Evolutionary conservation across 2,329 filamentous ascomycete genomes (phyloP).

Genomic region (Colletotrichum scovillei): DNA sequence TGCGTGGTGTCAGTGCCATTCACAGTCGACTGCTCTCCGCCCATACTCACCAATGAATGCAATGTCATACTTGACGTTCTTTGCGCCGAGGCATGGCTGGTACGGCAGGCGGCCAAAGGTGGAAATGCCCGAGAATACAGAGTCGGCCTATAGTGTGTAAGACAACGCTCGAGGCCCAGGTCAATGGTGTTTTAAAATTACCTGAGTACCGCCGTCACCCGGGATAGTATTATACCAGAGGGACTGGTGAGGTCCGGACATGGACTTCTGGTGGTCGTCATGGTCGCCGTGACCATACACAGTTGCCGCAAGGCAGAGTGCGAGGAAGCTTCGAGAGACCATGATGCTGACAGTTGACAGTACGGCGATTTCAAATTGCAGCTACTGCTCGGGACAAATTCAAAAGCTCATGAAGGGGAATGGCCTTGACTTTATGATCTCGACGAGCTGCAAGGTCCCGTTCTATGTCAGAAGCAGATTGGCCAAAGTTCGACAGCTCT

Average conservation of each 20-base stretch:
- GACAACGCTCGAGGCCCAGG: neutral
- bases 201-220: constrained; percentile 86
- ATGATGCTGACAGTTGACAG: constrained; percentile 38
- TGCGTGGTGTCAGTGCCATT: constrained; percentile 44
- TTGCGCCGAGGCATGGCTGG: constrained; percentile 77
- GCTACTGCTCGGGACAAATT: neutral
- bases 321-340: constrained; percentile 44
- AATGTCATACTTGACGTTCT: constrained; percentile 81
- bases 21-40: neutral
- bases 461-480: constrained; percentile 8
- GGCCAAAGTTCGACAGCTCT: constrained; percentile 20
- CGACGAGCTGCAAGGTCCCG: constrained; percentile 7
- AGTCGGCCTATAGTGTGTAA: constrained; percentile 72
- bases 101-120: constrained; percentile 87
- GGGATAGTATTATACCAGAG: constrained; percentile 88
- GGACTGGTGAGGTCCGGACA: constrained; percentile 76
- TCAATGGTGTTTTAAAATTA: constrained; percentile 46
- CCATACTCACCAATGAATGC: constrained; percentile 77
- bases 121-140: constrained; percentile 88
- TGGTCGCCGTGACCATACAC: constrained; percentile 70
- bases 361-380: neutral
- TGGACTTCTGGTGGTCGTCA: constrained; percentile 70
- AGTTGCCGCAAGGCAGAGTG: constrained; percentile 58
- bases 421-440: constrained; percentile 25
- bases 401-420: neutral